Base-by-base conservation (phyloP, 2,329 filamentous ascomycete species). In the Xylaria multiplex region DNA sequence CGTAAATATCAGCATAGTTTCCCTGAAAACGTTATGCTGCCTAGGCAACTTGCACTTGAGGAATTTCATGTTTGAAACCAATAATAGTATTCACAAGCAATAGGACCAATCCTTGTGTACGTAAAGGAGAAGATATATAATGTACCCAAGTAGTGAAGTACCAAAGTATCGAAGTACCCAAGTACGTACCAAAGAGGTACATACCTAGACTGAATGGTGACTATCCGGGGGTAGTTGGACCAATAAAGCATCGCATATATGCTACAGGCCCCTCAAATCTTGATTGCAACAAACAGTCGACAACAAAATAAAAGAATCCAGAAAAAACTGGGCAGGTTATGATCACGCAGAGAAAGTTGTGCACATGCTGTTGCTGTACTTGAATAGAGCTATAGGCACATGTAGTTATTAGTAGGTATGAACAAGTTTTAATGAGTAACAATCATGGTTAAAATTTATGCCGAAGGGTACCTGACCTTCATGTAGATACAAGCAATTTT, bases 1-100 rank as follows among this genome's bases (percentile, higher is more conserved):
- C 3, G 13, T 40, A 13, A 40, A 30, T 45, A 40, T 56, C 45
- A 56, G 30, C 14, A 43, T 3, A 43, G 22, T 5, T 40, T 57
- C 13, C 48, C 60, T 40, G 60, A 56, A 62, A 62, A 50, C 52
- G n/a, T 62, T 53, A 37, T 13, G 22, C 16, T 13, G 22, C 16
- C 35, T 37, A 37, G 35, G 11, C 30, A 43, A 14, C 30, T 58
- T 22, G 37, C 32, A 32, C 53, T 14, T 16, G 53, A 54, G 45
- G 56, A 30, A 40, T 45, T 37, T 11, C 7, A 54, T 54, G 53
- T 46, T 40, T n/a, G 27, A 45, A 27, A 45, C 8, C 37, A 45
- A 45, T 27, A 24, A 24, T 32, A 22, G 19, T 30, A 11, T 43
- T n/a, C 37, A 37, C 9, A 40, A 40, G 37, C 37, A 40, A 14